phyloP scores from a whole-genome alignment of 202 grass and related monocot species.

The Hordeum pubiflorum region DNA sequence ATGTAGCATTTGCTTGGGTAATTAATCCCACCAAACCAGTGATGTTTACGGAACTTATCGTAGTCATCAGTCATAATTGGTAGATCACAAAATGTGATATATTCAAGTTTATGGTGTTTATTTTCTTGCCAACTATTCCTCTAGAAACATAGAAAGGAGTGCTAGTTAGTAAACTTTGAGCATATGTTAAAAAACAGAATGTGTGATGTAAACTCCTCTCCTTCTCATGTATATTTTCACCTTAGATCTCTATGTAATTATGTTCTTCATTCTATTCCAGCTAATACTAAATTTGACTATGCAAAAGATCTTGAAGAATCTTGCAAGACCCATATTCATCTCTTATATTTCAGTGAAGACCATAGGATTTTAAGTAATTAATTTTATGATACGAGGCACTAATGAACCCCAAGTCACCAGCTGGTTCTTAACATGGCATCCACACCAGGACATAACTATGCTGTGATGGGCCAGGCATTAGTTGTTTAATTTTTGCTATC shows the following conservation, averaged over 20 bases:
- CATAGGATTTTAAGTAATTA: not conserved
- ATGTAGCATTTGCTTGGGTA: not conserved
- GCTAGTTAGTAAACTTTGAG: not conserved
- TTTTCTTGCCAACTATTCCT: not conserved
- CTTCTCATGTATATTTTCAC: not conserved
- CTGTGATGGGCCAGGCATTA: not conserved
- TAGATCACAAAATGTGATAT: not conserved
- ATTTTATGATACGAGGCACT: not conserved
- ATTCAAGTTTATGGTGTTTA: not conserved
- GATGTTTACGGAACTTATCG: not conserved
- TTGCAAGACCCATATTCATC: not conserved
- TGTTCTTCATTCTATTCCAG: not conserved
- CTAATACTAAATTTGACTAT: not conserved
- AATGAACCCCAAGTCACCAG: not conserved
- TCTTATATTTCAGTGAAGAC: not conserved
- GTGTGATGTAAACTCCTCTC: not conserved
- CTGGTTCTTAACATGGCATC: not conserved
- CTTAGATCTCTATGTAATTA: not conserved
- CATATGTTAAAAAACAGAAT: not conserved
- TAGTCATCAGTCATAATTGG: not conserved
- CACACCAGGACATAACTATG: slow-evolving; percentile 2
- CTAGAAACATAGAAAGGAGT: not conserved
- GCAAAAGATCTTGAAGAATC: not conserved
- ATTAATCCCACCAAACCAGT: not conserved
- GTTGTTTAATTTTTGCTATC: slow-evolving; percentile 1